Percentiles rank a stretch among this genome's conserved stretches.
phyloP scores from a whole-genome alignment of 805 yeast species.

The Pichia nakasei region DNA sequence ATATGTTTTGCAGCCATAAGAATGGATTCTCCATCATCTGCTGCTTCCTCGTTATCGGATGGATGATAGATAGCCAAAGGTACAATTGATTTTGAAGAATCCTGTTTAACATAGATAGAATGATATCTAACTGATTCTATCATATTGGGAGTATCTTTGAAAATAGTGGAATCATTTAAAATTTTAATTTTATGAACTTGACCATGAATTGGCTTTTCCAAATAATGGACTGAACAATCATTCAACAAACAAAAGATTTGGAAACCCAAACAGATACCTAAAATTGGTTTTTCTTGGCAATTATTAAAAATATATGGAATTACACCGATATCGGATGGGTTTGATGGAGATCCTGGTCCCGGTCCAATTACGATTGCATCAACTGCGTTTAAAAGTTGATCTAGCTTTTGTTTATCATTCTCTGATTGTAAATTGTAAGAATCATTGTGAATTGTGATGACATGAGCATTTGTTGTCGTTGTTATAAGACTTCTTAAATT shows the following conservation, averaged over 20 bases:
- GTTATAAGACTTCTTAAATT: constrained; percentile 62
- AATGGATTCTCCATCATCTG: constrained; percentile 20
- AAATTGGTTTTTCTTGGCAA: constrained; percentile 46
- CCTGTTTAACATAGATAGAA: constrained; percentile 51
- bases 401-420: constrained; percentile 26
- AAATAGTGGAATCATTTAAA: constrained; percentile 27
- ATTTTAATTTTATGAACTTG: constrained; percentile 51
- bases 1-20: constrained; percentile 76
- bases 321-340: constrained; percentile 60
- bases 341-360: constrained; percentile 88
- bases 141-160: constrained; percentile 29
- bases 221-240: constrained; percentile 47
- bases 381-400: constrained; percentile 38
- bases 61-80: constrained; percentile 52
- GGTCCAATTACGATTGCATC: constrained; percentile 88
- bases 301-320: constrained; percentile 45
- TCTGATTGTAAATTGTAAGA: constrained; percentile 30
- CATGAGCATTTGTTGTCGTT: constrained; percentile 39
- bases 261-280: constrained; percentile 92
- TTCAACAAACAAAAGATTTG: constrained; percentile 62
- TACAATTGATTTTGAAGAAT: constrained; percentile 24
- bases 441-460: constrained; percentile 57
- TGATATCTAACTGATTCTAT: constrained; percentile 83
- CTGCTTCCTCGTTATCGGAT: constrained; percentile 24
- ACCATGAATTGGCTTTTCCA: constrained; percentile 71